Evolutionary conservation across 2,329 filamentous ascomycete genomes (phyloP).

Genomic region (Aspergillus costaricaensis): DNA sequence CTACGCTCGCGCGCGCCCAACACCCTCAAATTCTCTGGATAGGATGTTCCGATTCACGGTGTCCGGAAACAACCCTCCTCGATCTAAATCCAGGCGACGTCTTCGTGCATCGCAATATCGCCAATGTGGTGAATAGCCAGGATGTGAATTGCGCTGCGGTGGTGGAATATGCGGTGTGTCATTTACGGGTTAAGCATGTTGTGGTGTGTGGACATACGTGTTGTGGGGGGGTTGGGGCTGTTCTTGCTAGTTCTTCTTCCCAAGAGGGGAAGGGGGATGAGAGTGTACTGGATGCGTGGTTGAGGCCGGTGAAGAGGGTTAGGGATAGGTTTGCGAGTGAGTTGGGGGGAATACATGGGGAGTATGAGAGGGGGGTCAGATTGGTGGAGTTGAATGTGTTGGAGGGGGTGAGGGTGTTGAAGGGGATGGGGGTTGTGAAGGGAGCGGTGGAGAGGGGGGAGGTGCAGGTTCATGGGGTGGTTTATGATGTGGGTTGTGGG

Average conservation of each 20-base stretch:
- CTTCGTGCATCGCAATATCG: slow-evolving; percentile 39
- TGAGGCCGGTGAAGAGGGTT: slow-evolving; percentile 64
- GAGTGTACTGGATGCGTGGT: slow-evolving; percentile 67
- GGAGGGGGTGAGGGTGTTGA: slow-evolving; percentile 54
- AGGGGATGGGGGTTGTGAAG: slow-evolving; percentile 67
- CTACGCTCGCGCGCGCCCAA: slow-evolving; percentile 65
- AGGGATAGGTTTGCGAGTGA: slow-evolving; percentile 58
- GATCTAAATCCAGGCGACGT: slow-evolving; percentile 36
- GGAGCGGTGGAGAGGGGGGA: slow-evolving; percentile 70
- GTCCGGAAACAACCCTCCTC: slow-evolving; percentile 37
- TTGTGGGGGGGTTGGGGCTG: slow-evolving; percentile 62
- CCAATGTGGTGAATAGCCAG: slow-evolving; percentile 34
- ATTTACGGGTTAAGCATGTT: slow-evolving; percentile 63
- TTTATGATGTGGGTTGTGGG: slow-evolving; percentile 68
- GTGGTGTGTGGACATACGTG: slow-evolving; percentile 69
- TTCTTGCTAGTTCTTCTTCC: no score
- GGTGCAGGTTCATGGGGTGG: slow-evolving; percentile 70
- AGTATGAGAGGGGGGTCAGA: slow-evolving; percentile 24
- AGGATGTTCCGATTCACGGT: slow-evolving; percentile 35
- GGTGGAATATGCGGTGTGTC: slow-evolving; percentile 35
- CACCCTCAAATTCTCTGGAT: slow-evolving; percentile 65
- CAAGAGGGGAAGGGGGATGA: no score
- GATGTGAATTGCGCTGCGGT: slow-evolving; percentile 36
- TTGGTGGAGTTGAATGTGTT: slow-evolving; percentile 34
- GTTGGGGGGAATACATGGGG: slow-evolving; percentile 50